Base-by-base conservation (phyloP, 257 asterid genomes). In the Solanum phureja region DNA sequence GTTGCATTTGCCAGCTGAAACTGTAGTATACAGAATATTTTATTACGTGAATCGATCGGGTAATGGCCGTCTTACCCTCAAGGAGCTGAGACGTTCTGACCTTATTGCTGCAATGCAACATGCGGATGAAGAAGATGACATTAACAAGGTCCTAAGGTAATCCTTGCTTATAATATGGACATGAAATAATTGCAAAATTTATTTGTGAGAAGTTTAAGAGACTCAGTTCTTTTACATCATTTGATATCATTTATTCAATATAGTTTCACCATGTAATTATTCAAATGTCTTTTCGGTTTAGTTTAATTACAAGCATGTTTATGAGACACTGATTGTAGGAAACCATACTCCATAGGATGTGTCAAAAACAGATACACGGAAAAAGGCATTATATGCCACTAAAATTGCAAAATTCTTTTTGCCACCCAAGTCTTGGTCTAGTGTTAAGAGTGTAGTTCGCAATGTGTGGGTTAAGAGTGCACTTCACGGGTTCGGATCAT, bases 51-150 rank as follows among this genome's bases (percentile, higher is more conserved):
- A 97, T 93, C 94, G 99, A 94, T 86, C 93, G 92, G 94, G 98
- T 91, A 96, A 97, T 91, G 96, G 98, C 77, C 98, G 92, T 84
- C 97, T 97, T 90, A 94, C 98, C 79, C 98, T 97, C 89, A 94
- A 93, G 92, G 99, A 96, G 96, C 95, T 97, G 89, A 97, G 93
- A 92, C 97, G 93, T 88, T 95, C 99, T 12, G 94, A 97, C 92
- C 95, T 97, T 90, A 91, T 96, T 89, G 90, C 94, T 89, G 98
- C 98, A 79, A 96, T 97, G 99, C 99, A 95, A 92, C 98, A 97
- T 92, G 99, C 98, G 64, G 99, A 97, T 90, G 99, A 97, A 90
- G 99, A 97, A 92, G 99, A 97, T 91, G 99, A 97, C 91, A 96
- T 97, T 83, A 97, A 97, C 94, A 96, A 97, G 94, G 99, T 97